Evolutionary conservation across 1,284 basidiomycete genomes (phyloP), one percentile per base, ranked within the genome.

Genomic region (Erythrobasidium hasegawianum): DNA sequence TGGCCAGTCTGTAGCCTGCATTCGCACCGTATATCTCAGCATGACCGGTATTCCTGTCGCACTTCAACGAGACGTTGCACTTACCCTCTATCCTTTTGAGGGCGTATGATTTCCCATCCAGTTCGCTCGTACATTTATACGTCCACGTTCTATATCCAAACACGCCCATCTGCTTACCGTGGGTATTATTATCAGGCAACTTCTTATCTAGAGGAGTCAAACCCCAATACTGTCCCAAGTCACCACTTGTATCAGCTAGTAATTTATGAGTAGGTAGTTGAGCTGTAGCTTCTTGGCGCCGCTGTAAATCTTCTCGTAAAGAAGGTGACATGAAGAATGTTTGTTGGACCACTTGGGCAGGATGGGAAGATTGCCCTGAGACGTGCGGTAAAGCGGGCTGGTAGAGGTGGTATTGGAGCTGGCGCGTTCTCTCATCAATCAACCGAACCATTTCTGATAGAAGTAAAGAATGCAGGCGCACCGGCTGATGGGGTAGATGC

Each of bases 51-150:
- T n/a, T n/a, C n/a, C n/a, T n/a, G n/a, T n/a, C n/a, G n/a, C n/a
- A n/a, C n/a, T n/a, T n/a, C n/a, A n/a, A n/a, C n/a, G n/a, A n/a
- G n/a, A n/a, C n/a, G n/a, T n/a, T n/a, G n/a, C n/a, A n/a, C n/a
- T 62, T 50, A 64, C 61, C 61, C 54, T 64, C 61, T 41, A 64
- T 64, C 27, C 61, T 41, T n/a, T 52, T 27, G 7, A 64, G 38
- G 1, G 90, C 90, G 74, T 94, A 90, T 8, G 96, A 78, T 73
- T 95, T 90, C 24, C 90, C 87, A 0, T 94, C 94, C 8, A 96
- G 81, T 20, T 83, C 83, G 9, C 84, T 80, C 0, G 83, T 83
- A 7, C 66, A 68, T 52, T 78, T 74, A 9, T 77, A 74, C 13
- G 80, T 33, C 52, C 57, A 67, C 29, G 53, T 67, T 16, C 59